Evolutionary conservation across 352 stramenopile species (phyloP), one percentile per base, ranked within the genome.

Genomic region (Pythium myriotylum): DNA sequence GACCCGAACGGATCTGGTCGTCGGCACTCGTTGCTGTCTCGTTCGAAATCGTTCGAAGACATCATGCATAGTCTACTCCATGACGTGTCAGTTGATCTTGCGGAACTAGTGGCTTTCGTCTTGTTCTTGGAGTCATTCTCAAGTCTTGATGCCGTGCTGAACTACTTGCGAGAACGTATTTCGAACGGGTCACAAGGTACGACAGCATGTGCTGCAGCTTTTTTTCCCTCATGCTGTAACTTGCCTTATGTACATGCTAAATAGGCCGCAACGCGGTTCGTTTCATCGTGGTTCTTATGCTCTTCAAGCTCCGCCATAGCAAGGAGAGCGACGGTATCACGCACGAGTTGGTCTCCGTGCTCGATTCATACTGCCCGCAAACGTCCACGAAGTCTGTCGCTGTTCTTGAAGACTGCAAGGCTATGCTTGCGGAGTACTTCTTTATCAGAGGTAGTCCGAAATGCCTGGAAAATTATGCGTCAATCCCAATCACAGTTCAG

Each of bases 91-190:
- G 60, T 70, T 5, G 54, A 88, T 45, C 76, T 90, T 13, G 74
- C 80, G 5, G 84, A 93, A 32, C 53, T 89, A 1, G 62, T 90
- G 39, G 66, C 81, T 2, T 93, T 93, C 43, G 72, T 87, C 22
- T 54, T 93, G 43, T 91, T 90, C 49, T 35, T 91, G 19, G 81
- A 90, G 27, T 82, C 62, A 19, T 91, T 91, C 53, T 79, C 81
- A 45, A 87, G 66, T 48, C 33, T 91, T 22, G 81, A 86, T 23
- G 72, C 86, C 62, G 68, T 93, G 37, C 49, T 88, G 23, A 73
- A 84, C 50, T 70, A 72, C 9, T 47, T 91, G n/a, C 79, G 65
- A 24, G 66, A 77, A 20, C 68, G 78, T 39, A 61, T 81, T 23
- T 76, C 75, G 46, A 77, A 75, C 41, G 67, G 66, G 6, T 66